A percentile compares a stretch with the other conserved stretches of the same genome.
Evolutionary conservation across 768 basidiomycete species (phyloP).

Genomic region (Termitomyces sp.): DNA sequence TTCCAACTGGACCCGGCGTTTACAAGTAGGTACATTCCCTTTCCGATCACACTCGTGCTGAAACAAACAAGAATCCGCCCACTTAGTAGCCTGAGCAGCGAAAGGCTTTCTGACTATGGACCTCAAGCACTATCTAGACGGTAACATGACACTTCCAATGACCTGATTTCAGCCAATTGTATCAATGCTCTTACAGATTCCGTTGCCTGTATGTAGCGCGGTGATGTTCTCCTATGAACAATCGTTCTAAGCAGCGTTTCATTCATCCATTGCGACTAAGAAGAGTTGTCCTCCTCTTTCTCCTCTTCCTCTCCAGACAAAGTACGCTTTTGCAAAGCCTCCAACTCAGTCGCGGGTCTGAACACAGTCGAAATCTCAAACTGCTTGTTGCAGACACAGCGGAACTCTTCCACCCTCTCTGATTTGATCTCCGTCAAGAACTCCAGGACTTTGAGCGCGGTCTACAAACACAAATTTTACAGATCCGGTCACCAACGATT

Average conservation of each 20-base stretch:
- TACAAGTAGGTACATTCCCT: no score
- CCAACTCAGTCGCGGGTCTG: slow-evolving; percentile 49
- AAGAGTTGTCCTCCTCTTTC: slow-evolving; percentile 1
- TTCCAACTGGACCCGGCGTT: no score
- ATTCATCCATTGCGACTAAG: background rate
- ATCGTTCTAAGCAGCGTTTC: background rate
- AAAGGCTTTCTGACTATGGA: no score
- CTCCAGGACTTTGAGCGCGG: slow-evolving; percentile 39
- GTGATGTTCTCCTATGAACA: no score
- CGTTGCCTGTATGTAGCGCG: background rate
- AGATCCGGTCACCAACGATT: background rate
- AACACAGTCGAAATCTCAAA: slow-evolving; percentile 68
- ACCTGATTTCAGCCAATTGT: no score
- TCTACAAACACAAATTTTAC: slow-evolving; percentile 29
- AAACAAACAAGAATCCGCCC: no score
- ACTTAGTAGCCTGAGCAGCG: no score
- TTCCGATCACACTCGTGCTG: no score
- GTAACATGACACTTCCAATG: no score
- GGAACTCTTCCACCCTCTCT: slow-evolving; percentile 55
- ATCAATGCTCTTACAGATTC: no score
- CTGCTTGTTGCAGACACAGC: slow-evolving; percentile 40
- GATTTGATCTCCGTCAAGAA: slow-evolving; percentile 51
- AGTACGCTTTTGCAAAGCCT: slow-evolving; percentile 26
- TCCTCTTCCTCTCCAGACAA: slow-evolving; percentile 7
- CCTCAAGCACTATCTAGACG: no score